Base-by-base conservation (phyloP, 139 green algal species). In the Asterochloris sp. region DNA sequence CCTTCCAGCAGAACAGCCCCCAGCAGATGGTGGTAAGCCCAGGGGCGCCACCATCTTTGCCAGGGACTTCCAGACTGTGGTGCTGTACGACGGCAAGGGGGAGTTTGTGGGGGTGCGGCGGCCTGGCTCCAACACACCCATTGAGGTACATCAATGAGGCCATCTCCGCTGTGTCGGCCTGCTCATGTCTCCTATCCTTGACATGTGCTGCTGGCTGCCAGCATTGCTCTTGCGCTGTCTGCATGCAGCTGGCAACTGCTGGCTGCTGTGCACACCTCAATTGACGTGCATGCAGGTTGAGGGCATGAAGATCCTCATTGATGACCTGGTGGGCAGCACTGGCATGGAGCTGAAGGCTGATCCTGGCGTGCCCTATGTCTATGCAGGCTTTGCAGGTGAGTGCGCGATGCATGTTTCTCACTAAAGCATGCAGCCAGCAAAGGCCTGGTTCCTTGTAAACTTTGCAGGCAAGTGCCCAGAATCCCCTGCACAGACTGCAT, bases 281-380 rank as follows among this genome's bases (percentile, higher is more conserved):
- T 78, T 21, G 8, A 78, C 21, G 19, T 16, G 28, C 38, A 2
- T 54, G 38, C 79, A 89, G 63, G 93, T 98, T 54, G 93, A 96
- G 69, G 95, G 96, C 0, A 76, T 97, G 83, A 64, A 86, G n/a
- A 73, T 99, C 9, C 89, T 97, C 12, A 78, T 98, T 8, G 92
- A 96, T 16, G 80, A 86, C 73, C 85, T 98, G 11, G 73, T 95
- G 71, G 93, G 91, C 64, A 86, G 84, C 78, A 97, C 92, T 16
- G 95, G 95, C 14, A 86, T 98, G 29, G 93, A 98, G 90, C 86
- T 98, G 24, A 98, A 99, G 90, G 90, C 80, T 9, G 97, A 99
- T 86, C 97, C 97, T 0, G 97, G 97, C 11, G 93, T 99, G 75
- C 97, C 96, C 0, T 87, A 91, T 9, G 96, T 99, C 23, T 99